Evolutionary conservation across 495 filamentous ascomycete species (phyloP), one percentile per base, ranked within the genome.

Genomic region (Astrothelium macrocarpum): DNA sequence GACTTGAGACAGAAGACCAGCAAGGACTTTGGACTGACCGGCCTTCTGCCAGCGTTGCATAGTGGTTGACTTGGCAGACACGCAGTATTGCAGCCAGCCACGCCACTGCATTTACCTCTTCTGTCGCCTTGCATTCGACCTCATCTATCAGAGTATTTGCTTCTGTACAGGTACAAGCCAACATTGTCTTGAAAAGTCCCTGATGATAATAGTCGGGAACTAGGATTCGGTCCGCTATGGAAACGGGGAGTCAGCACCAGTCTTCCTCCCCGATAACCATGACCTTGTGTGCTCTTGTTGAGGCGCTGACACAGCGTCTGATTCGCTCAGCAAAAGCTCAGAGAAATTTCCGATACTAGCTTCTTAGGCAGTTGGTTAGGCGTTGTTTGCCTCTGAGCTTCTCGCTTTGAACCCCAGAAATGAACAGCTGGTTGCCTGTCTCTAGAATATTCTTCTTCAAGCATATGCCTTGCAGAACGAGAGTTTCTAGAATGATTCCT

Each of bases 141-240:
- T 56, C 20, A 25, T 28, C 9, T 28, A 16, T 29, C 49, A 11
- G 25, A 26, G 43, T 20, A 49, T 5, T 5, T 18, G 3, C 18
- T 5, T 10, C 25, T 16, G 25, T 26, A 56, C 49, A 20, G 49
- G 49, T 56, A 56, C 49, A 56, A 29, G 16, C 49, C 49, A 56
- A 56, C 49, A 56, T 28, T 56, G 49, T 56, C 49, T 29, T 56
- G 25, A 56, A 56, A 11, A 11, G 49, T 56, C 49, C 49, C 49
- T 29, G 45, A 20, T 56, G 29, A 29, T 29, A 9, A 26, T 56
- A 10, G 29, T 29, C 49, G 49, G 49, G 7, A 29, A 29, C 49
- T 56, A 29, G 49, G 20, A 56, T 10, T 0, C 25, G 49, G 49
- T 56, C 49, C 25, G 49, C 25, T 7, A 29, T 28, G 25, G 49